Base-by-base conservation (phyloP, 192 early-diverging fungal species). In the Coemansia sp. region DNA sequence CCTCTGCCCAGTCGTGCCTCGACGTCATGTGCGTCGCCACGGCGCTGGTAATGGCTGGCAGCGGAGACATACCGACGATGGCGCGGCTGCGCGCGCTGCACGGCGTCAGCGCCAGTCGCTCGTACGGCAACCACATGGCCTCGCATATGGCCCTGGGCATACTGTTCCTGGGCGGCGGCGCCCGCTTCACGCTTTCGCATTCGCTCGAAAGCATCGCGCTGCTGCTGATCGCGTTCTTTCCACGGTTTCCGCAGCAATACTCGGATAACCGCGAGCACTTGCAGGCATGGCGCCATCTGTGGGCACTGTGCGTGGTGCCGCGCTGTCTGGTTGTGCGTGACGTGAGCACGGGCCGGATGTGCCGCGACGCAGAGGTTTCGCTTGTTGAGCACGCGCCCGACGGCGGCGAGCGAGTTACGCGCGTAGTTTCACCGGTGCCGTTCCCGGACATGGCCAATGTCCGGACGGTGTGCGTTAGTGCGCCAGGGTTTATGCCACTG, bases 21-120 rank as follows among this genome's bases (percentile, higher is more conserved):
- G 87, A 91, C 61, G 82, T 89, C 2, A 29, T 87, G 5, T 59
- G 81, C 3, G 66, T 83, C 2, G 75, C 85, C 4, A 62, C 82
- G 0, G 79, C 85, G 1, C 79, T 91, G 44, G 83, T 97, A 0
- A 81, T 91, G 67, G 89, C 91, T 7, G 94, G 93, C 22, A 85
- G 84, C 6, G 93, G 92, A 3, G 70, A 90, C 53, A 49, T 85
- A 9, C 80, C 82, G 8, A 62, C 85, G 4, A 67, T 90, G 30
- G 57, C 74, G 31, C 53, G 85, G 15, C 54, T 94, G 17, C 77
- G 84, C 7, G 56, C 51, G 17, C 50, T 87, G 11, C 80, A 86
- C 43, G 67, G 67, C 9, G 52, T 49, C 8, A 76, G 42, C 19
- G 21, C 50, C 8, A 34, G 43, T 9, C 48, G 58, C n/a, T 36